These are phyloP conservation scores for Colletotrichum limetticola DNA, from an alignment of 2,329 filamentous ascomycete genomes.

Conservation along the genomic window DNA sequence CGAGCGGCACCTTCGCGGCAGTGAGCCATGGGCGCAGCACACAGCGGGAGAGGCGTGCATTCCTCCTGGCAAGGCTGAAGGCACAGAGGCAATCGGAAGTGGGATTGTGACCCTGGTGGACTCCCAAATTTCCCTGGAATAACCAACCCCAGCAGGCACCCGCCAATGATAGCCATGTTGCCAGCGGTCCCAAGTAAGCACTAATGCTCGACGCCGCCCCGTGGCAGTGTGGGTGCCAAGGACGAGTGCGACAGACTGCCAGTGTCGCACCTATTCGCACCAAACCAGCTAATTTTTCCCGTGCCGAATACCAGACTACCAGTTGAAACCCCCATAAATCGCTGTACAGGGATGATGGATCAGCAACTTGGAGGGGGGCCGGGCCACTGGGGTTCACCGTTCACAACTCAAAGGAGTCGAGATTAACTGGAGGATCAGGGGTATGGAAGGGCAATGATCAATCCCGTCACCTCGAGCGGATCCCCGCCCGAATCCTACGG, in stretches of 20 bases:
- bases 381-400: background rate
- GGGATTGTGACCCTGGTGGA: background rate
- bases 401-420: background rate
- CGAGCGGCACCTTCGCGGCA: background rate
- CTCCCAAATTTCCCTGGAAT: conserved; percentile 9
- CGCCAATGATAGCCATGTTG: conserved; percentile 11
- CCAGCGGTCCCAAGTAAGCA: conserved; percentile 18
- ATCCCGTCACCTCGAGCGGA: conserved; percentile 2
- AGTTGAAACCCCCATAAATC: background rate
- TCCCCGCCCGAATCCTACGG: conserved; percentile 2
- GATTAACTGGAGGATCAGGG: conserved; percentile 5
- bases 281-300: background rate
- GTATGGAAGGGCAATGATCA: background rate
- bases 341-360: background rate
- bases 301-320: background rate
- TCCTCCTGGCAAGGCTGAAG: conserved; percentile 20
- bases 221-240: conserved; percentile 20
- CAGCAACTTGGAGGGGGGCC: background rate
- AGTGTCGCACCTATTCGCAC: background rate
- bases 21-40: background rate
- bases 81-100: background rate
- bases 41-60: background rate
- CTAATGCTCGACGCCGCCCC: conserved; percentile 17
- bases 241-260: background rate
- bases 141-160: background rate